phyloP scores from a whole-genome alignment of 2,329 filamentous ascomycete species.

The Penicillium brevicompactum region DNA sequence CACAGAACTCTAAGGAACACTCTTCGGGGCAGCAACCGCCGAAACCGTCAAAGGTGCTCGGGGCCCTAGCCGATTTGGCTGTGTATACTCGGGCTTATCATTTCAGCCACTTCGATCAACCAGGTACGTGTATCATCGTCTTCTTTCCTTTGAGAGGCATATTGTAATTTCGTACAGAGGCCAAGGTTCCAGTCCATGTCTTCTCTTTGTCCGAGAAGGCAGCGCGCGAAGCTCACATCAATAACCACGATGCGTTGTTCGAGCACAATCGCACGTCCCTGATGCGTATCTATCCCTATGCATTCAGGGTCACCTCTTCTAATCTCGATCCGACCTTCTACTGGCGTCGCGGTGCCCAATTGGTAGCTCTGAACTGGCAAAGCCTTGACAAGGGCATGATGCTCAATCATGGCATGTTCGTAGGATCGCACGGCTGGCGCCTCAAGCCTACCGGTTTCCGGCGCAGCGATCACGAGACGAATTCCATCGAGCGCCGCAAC shows the following conservation, averaged over 20 bases:
- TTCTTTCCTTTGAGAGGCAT: neutral
- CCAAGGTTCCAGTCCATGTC: constrained; percentile 61
- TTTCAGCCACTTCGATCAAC: constrained; percentile 71
- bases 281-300: constrained; percentile 87
- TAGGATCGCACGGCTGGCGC: constrained; percentile 77
- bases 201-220: constrained; percentile 66
- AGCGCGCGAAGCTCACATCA: constrained; percentile 64
- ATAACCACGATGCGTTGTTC: constrained; percentile 65
- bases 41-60: constrained; percentile 65
- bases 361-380: constrained; percentile 94
- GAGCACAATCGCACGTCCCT: constrained; percentile 79
- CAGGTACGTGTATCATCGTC: constrained; percentile 50
- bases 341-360: constrained; percentile 86
- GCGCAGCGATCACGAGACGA: constrained; percentile 29
- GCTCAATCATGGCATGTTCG: constrained; percentile 93
- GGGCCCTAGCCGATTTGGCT: constrained; percentile 71
- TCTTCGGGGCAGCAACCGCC: constrained; percentile 22
- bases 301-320: constrained; percentile 77
- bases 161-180: constrained; percentile 36
- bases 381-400: constrained; percentile 90
- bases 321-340: constrained; percentile 84
- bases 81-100: constrained; percentile 86
- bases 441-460: constrained; percentile 79
- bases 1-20: neutral
- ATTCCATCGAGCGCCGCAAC: constrained; percentile 51